Evolutionary conservation across 75 land plant genomes (phyloP), one percentile per base, ranked within the genome.

Genomic region (Pinus taeda): DNA sequence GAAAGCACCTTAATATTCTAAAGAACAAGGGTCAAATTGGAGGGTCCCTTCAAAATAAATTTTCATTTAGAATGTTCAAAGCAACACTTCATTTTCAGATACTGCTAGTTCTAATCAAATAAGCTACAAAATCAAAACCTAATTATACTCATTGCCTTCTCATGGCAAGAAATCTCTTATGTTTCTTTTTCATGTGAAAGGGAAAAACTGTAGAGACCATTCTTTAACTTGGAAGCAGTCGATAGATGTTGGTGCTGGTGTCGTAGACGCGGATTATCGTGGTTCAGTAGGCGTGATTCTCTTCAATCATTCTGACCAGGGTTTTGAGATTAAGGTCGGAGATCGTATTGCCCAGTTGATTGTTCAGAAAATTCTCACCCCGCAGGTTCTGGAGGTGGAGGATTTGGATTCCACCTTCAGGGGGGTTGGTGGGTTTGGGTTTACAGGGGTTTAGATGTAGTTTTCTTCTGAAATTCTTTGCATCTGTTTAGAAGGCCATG

Each of bases 211-310:
- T 64, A 36, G 15, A 64, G 67, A 15, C 67, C 67, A 17, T 30
- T 64, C 33, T 18, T n/a, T n/a, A n/a, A n/a, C 98, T 17, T 92
- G 90, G 95, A 96, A 94, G 92, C 89, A 92, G 72, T 89, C 95
- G 22, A 96, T 96, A 17, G 98, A 92, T 78, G 95, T 94, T n/a
- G 99, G 99, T 12, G 99, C 95, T 1, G 98, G 98, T 0, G 99
- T 97, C 79, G 88, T 97, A 17, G 99, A 97, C 79, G 95, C 93
- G 12, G 99, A 97, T 57, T 97, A 95, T 79, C 89, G 95, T 15
- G 99, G 99, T 0, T 91, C 98, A 6, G 89, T 95, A 33, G 93
- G 93, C 0, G 98, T 95, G 21, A 90, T 95, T 22, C 80, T 97
- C 83, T 92, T 95, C 86, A 97, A 97, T 75, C 91, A 90, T 71